A percentile compares a stretch with the other conserved stretches of the same genome.
These are phyloP conservation scores for Dacryopinax primogenitus DNA, from an alignment of 768 basidiomycete genomes.

Conservation along the genomic window DNA sequence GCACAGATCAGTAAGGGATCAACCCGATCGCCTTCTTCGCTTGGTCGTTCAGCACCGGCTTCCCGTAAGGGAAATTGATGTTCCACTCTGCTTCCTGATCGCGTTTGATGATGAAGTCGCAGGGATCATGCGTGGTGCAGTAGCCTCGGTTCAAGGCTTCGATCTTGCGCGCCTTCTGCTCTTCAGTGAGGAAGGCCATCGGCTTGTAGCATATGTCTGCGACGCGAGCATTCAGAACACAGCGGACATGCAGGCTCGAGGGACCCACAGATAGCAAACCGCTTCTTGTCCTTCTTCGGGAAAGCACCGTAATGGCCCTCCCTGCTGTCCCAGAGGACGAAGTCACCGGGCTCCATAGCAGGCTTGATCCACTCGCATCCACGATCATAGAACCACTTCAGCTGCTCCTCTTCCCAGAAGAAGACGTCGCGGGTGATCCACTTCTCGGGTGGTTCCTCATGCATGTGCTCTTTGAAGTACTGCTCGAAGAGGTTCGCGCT, in stretches of 20 bases:
- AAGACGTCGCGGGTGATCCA: constrained; percentile 15
- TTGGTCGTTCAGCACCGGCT: neutral
- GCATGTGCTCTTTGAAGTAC: constrained; percentile 22
- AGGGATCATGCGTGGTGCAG: constrained; percentile 19
- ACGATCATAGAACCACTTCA: constrained; percentile 23
- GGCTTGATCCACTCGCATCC: constrained; percentile 25
- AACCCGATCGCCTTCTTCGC: constrained; percentile 3
- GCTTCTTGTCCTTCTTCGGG: constrained; percentile 17
- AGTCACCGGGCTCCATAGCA: constrained; percentile 22
- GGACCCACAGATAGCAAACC: constrained; percentile 20
- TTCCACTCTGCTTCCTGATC: constrained; percentile 5
- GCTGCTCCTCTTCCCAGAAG: constrained; percentile 17
- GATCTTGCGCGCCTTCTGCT: constrained; percentile 15
- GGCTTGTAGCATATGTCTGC: constrained; percentile 21
- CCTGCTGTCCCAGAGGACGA: constrained; percentile 25
- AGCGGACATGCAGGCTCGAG: neutral
- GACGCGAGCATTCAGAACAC: neutral
- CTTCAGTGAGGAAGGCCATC: constrained; percentile 17
- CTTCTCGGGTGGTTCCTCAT: constrained; percentile 18
- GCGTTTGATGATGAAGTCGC: constrained; percentile 8
- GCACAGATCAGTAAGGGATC: constrained; percentile 6
- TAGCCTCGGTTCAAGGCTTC: constrained; percentile 19
- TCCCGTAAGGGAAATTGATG: neutral
- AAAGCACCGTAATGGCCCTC: constrained; percentile 18
- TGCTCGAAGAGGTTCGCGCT: constrained; percentile 24